phyloP scores from a whole-genome alignment of 2,329 filamentous ascomycete species.

The Fusarium humuli region DNA sequence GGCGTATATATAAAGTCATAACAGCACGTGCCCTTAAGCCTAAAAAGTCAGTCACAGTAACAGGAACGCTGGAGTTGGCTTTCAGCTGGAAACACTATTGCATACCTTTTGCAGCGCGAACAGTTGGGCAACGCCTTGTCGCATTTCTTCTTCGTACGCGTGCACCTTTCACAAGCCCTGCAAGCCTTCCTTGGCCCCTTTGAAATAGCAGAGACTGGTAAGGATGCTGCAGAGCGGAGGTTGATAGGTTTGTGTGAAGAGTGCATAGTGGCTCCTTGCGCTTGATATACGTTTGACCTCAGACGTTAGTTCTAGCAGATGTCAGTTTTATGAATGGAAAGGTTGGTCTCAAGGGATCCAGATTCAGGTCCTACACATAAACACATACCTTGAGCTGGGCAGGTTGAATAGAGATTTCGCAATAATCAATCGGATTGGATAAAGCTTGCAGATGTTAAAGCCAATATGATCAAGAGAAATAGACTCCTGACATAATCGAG shows the following conservation, averaged over 20 bases:
- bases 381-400: background rate
- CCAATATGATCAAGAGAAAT: too few species aligned
- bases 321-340: background rate
- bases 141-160: conserved; percentile 53
- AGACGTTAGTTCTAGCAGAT: background rate
- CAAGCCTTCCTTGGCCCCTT: conserved; percentile 47
- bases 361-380: background rate
- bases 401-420: background rate
- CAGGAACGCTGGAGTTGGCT: background rate
- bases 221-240: conserved; percentile 37
- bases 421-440: background rate
- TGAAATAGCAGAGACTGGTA: conserved; percentile 39
- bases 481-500: background rate
- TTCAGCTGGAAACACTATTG: background rate
- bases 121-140: conserved; percentile 51
- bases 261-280: conserved; percentile 6
- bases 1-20: conserved; percentile 53
- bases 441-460: background rate
- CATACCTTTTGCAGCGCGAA: conserved; percentile 50
- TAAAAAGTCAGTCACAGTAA: background rate
- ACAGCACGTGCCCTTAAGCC: conserved; percentile 47
- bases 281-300: background rate
- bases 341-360: too few species aligned
- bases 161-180: conserved; percentile 53
- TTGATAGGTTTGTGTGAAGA: conserved; percentile 28